Evolutionary conservation across 805 yeast species (phyloP), one percentile per base, ranked within the genome.

Genomic region (Yamadazyma akitaensis): DNA sequence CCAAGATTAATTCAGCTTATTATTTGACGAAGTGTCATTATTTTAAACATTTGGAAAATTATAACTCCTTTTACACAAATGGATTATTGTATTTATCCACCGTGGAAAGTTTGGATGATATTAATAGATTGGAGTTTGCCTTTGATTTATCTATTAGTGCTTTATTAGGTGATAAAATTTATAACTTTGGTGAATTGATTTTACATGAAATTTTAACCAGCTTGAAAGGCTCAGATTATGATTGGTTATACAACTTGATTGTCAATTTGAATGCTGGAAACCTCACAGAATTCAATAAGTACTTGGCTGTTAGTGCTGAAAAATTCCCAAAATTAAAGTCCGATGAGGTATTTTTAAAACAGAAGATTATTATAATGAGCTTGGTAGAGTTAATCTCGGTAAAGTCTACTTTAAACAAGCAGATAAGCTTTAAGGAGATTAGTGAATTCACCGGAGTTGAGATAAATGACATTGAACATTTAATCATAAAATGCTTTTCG

Each of bases 121-220:
- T 66, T 30, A 67, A 64, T 37, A 50, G 54, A 44, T 63, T 72
- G 46, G 87, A 88, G 1, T 57, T 72, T 43, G 69, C 75, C 51
- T 81, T 82, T 58, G 96, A 92, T 54, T 78, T 92, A 55, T 78
- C 92, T 49, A 75, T 89, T 39, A 83, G 96, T 28, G 98, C 97
- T 0, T 71, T 94, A 49, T 75, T 92, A 56, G 98, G 97, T 41
- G 96, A 90, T 61, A 83, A 80, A 59, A 88, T 92, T 56, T 94
- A 89, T 73, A 94, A 92, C 70, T 94, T 94, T 66, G 98, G 98
- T 43, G 99, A 94, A 68, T 78, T 94, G 52, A 77, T 94, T 50
- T 81, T 90, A 63, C 98, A 92, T 66, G 96, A 94, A 37, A 82
- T 92, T 40, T 77, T 90, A 64, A 62, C 70, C 36, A 65, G 73